Conservation (phyloP, 805 yeast genomes). For the Suhomyces prunicola region DNA sequence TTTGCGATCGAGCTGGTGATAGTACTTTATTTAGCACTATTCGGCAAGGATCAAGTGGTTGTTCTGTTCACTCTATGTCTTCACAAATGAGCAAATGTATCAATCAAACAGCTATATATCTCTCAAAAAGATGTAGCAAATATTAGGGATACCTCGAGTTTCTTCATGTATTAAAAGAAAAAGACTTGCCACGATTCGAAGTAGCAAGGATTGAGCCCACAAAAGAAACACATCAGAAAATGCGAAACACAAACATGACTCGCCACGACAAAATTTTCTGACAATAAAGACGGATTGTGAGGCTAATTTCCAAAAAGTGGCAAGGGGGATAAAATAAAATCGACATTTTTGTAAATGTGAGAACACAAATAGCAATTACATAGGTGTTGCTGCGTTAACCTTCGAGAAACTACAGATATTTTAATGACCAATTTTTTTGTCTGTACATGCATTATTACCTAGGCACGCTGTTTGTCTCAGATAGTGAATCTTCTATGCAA, state of each 20-base stretch:
- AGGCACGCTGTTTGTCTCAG: not conserved
- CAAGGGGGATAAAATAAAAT: not conserved
- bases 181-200: slow-evolving; percentile 4
- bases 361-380: not conserved
- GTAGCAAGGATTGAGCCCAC: not conserved
- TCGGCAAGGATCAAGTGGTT: not conserved
- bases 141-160: not conserved
- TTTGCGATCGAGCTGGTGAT: not conserved
- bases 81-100: not conserved
- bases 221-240: not conserved
- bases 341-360: not conserved
- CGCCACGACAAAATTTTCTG: not conserved
- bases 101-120: not conserved
- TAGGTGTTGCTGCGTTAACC: not conserved
- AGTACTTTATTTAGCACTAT: not conserved
- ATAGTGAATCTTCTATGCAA: not conserved
- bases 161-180: not conserved
- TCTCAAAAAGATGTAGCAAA: not conserved
- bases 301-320: not conserved
- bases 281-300: not conserved
- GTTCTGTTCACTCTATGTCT: not conserved
- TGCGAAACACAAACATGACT: not conserved
- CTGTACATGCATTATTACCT: not conserved
- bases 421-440: not conserved
- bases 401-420: not conserved